Evolutionary conservation across 768 basidiomycete species (phyloP), one percentile per base, ranked within the genome.

Genomic region (Leccinum rimulosum): DNA sequence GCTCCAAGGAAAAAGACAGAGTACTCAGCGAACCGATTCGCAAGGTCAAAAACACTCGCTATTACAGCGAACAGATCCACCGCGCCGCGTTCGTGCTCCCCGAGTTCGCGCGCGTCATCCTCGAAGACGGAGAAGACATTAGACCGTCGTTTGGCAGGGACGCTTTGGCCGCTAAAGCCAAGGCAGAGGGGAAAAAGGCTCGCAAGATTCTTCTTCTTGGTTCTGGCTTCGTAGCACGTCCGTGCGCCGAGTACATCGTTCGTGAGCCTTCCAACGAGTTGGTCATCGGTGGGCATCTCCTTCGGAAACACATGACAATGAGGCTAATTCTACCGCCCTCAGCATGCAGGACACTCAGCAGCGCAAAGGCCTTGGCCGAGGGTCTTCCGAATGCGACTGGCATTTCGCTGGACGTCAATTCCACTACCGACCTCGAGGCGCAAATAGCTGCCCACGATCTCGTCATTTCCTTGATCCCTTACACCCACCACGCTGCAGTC

Each of bases 381-480:
- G 82, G 80, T 57, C 84, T 98, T 55, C 83, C 87, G 31, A 84
- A 81, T 65, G 82, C 92, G 15, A 84, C 80, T 12, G 87, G 87
- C 9, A 80, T 91, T 65, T 87, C 91, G 8, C 83, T 99, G 62
- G 93, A 99, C 70, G 95, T 93, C 43, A 80, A 74, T 62, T 77
- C 88, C 65, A 74, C 85, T 31, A 75, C 78, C 8, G 88, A 85
- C 12, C 86, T 99, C 47, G 91, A 95, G 66, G 81, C 80, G 17
- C 87, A 86, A 50, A 83, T 99, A 57, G 90, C 89, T 22, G 86
- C 83, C 50, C 88, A 92, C 73, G 94, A 98, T 73, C 83, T 98
- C 52, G 93, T 98, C 73, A 91, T 98, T 71, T 95, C 93, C 8
- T 85, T 99, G 70, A 95, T 99, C 64, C 97, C 97, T 0, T 98